Base-by-base conservation (phyloP, 2,329 filamentous ascomycete species). In the Huntiella abstrusa region DNA sequence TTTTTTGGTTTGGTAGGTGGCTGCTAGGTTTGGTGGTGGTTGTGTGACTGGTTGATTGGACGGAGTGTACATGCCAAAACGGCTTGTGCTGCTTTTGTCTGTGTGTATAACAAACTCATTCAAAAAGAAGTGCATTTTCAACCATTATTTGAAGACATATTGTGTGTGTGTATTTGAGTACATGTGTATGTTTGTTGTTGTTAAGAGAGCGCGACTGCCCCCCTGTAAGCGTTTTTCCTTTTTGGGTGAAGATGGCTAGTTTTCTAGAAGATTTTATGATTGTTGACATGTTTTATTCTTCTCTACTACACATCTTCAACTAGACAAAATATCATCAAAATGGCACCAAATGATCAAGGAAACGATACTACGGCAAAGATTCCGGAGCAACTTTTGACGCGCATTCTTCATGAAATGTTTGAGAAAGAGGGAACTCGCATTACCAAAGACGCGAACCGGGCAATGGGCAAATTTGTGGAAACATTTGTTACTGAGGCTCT, bases 401-500 rank as follows among this genome's bases (percentile, higher is more conserved):
- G 77, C 33, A 64, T 95, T 3, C 66, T 95, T 33, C 80, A 92
- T 58, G 76, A 87, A 54, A 76, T 82, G 58, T 94, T 95, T 57
- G 68, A 80, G 54, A 69, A 71, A 50, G 72, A 80, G 42, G 70
- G 72, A 47, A 87, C 81, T 17, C 70, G 80, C 53, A 77, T 94
- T 52, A 77, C 78, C 5, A 78, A 75, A 54, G 82, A 86, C 56
- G 85, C 85, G 3, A 83, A 87, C 58, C 70, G 66, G 5, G 73
- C 86, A 1, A 72, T 87, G 49, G 80, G 77, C 11, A 85, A 80
- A 62, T 96, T 96, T 59, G 71, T 95, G 61, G 85, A 95, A 60
- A 75, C 88, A 0, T 96, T 95, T 62, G 81, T 94, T 45, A 71
- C 82, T 51, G 88, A 96, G 64, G 84, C 85, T 1, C 77, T 96